Evolutionary conservation across 345 rosid species (phyloP).

Genomic region (Acer yangbiense): DNA sequence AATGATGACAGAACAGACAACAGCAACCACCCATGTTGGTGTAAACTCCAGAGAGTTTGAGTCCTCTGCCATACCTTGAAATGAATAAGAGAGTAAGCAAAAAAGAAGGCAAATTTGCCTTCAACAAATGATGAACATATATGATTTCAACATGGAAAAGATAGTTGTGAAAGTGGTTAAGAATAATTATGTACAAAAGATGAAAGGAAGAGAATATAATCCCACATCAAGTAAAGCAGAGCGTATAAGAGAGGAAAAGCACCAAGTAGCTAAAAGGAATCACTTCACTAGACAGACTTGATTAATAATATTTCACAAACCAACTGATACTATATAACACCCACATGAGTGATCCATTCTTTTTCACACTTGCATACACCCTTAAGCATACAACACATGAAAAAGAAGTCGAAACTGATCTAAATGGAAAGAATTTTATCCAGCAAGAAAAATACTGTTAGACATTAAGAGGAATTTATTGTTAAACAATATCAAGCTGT

Average conservation of each 20-base stretch:
- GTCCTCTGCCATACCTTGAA: slow-evolving; percentile 38
- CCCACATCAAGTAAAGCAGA: background rate
- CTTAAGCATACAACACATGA: background rate
- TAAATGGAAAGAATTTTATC: no score
- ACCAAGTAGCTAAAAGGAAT: background rate
- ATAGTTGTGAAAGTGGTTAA: background rate
- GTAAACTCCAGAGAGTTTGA: slow-evolving; percentile 57
- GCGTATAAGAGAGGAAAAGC: slow-evolving; percentile 13
- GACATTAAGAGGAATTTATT: slow-evolving; percentile 25
- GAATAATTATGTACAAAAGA: slow-evolving; percentile 11
- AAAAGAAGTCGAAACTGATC: background rate
- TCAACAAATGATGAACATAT: background rate
- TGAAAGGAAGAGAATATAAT: slow-evolving; percentile 21
- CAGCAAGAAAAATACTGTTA: background rate
- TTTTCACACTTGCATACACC: background rate
- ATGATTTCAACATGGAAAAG: background rate
- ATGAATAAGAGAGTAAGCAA: background rate
- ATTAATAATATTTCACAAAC: no score
- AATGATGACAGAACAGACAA: slow-evolving; percentile 68
- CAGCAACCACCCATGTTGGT: slow-evolving; percentile 86
- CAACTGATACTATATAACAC: no score
- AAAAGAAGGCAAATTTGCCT: background rate
- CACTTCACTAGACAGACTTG: background rate
- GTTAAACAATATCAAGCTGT: slow-evolving; percentile 20
- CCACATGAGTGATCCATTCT: background rate